Percentiles rank a stretch among this genome's conserved stretches.
phyloP scores from a whole-genome alignment of 495 filamentous ascomycete genomes.

The Tuber magnatum region DNA sequence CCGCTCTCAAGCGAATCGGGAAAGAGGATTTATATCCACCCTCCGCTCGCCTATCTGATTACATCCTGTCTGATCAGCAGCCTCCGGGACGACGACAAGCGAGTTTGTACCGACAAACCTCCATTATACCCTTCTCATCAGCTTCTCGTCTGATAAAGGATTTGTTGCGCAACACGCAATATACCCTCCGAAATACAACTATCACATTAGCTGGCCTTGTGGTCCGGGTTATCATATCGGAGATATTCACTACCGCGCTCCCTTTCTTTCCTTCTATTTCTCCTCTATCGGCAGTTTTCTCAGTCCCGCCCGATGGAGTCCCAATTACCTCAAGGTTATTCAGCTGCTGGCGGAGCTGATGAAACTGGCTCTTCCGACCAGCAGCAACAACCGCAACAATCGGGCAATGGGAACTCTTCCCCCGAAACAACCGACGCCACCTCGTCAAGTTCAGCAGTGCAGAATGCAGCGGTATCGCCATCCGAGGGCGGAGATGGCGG shows the following conservation, averaged over 20 bases:
- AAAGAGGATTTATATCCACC: conserved; percentile 25
- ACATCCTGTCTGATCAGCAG: conserved; percentile 17
- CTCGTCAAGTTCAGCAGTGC: conserved; percentile 18
- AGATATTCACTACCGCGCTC: background rate
- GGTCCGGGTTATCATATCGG: background rate
- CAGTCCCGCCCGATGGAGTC: conserved; percentile 17
- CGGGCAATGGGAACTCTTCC: conserved; percentile 13
- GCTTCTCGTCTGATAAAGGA: background rate
- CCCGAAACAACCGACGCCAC: conserved; percentile 15
- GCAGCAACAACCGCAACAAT: conserved; percentile 17
- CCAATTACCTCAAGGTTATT: conserved; percentile 12
- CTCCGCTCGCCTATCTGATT: conserved; percentile 21
- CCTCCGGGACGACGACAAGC: conserved; percentile 6
- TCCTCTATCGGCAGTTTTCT: background rate
- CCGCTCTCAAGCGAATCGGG: conserved; percentile 27
- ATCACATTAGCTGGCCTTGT: background rate
- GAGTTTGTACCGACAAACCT: background rate
- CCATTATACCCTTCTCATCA: background rate
- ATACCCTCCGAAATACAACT: background rate
- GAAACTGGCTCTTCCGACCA: conserved; percentile 6
- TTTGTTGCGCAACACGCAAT: background rate
- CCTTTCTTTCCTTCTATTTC: background rate
- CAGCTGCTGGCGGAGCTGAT: background rate
- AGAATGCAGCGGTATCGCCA: conserved; percentile 8
- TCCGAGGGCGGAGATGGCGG: conserved; percentile 11